Evolutionary conservation across 31 red algal species (phyloP), one percentile per base, ranked within the genome.

Genomic region (Odonthalia washingtoniensis): DNA sequence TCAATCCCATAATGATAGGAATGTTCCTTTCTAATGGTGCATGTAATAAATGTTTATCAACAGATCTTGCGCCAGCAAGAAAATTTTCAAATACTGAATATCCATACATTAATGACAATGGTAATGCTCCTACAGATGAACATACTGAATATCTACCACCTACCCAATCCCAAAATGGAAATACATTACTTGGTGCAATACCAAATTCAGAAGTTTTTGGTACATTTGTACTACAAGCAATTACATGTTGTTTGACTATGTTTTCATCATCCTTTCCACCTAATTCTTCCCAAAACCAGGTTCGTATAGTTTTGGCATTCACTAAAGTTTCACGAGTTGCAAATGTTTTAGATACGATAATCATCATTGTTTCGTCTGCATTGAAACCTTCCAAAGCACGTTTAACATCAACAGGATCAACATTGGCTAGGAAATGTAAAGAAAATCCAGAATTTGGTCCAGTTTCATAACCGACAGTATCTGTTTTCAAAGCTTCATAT

Each of bases 151-250:
- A 99, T 17, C 97, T 87, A 21, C 97, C 97, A 24, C 97, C 97
- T 4, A 99, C 94, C 94, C 94, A 99, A 77, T 99, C 94, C 97
- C 97, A 99, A 70, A 96, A 96, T 35, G 89, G 94, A 79, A 98
- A 98, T 38, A 94, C 86, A 46, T 98, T 95, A 28, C 90, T 85
- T 5, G 81, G 45, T 61, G 94, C 83, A 65, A 98, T 98, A 18
- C 97, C 93, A 91, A 98, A 98, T 52, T 91, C 90, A 42, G 75
- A 72, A 3, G 93, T 95, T 53, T 88, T 92, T 39, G 90, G 82
- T 69, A 88, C 34, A 70, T 98, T 98, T 33, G 93, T 96, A 78
- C 91, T 94, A 63, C 87, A 90, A 27, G 97, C 97, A 30, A 98
- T 86, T 81, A 98, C 95, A 74, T 98, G 97, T 78, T 94, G 87